Evolutionary conservation across 2,329 filamentous ascomycete species (phyloP).

Genomic region (Fusarium oxysporum): DNA sequence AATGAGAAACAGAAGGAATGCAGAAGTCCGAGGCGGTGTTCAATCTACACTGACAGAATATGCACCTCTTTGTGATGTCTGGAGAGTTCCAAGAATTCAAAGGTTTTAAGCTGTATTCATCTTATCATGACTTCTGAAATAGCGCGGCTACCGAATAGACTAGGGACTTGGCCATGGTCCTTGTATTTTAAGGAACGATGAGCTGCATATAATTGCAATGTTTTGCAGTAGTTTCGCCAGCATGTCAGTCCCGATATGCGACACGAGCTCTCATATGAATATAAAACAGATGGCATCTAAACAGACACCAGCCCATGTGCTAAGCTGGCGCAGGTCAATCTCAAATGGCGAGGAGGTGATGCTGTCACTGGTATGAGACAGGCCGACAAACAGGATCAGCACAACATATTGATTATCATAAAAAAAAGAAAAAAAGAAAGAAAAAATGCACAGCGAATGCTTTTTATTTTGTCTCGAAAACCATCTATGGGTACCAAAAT

Average conservation of each 20-base stretch:
- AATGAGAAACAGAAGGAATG: neutral
- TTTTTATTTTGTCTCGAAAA: neutral
- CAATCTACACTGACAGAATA: neutral
- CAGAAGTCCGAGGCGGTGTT: neutral
- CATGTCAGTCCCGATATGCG: neutral
- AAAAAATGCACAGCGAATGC: accelerated
- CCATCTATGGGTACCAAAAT: neutral
- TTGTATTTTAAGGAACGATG: neutral
- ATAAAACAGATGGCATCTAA: neutral
- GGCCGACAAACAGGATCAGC: neutral
- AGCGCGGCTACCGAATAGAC: neutral
- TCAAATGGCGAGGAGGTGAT: neutral
- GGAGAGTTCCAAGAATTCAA: neutral
- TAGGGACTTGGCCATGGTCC: neutral
- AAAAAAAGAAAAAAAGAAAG: too few relatives aligned
- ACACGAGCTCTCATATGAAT: neutral
- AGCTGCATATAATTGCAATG: neutral
- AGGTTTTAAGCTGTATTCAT: neutral
- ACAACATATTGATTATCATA: neutral
- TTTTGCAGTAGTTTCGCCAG: neutral
- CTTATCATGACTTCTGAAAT: neutral
- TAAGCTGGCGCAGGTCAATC: neutral
- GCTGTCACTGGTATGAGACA: neutral
- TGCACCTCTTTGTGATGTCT: neutral
- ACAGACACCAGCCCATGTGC: too few relatives aligned